Conservation (phyloP, 176 grass and related monocot species). For the Bromus sterilis region DNA sequence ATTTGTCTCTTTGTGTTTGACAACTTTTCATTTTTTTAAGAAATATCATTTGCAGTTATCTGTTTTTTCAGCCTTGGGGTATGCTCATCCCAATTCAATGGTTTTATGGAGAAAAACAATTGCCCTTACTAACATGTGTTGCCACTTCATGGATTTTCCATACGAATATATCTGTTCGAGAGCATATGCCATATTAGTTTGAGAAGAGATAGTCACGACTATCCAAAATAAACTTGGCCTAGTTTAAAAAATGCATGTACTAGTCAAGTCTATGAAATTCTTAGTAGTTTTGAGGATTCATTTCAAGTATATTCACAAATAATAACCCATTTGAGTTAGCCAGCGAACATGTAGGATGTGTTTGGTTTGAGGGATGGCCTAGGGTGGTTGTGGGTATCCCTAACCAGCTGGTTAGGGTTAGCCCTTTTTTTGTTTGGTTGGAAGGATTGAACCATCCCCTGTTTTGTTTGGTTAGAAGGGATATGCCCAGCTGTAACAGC, state of each 20-base stretch:
- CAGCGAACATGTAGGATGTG: not conserved
- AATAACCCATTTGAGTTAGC: not conserved
- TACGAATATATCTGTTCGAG: conserved; percentile 11
- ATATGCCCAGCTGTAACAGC: too few relatives aligned
- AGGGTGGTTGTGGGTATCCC: too few relatives aligned
- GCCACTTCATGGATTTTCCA: conserved; percentile 57
- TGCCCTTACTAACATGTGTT: conserved; percentile 38
- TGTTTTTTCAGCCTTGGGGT: conserved; percentile 38
- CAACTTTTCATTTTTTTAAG: too few relatives aligned
- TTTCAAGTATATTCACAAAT: not conserved
- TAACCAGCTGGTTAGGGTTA: too few relatives aligned
- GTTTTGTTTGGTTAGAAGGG: too few relatives aligned
- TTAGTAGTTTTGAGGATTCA: not conserved
- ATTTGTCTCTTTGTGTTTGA: too few relatives aligned
- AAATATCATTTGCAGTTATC: too few relatives aligned
- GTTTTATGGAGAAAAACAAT: conserved; percentile 60
- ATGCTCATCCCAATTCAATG: conserved; percentile 50
- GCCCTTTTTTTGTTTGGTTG: too few relatives aligned
- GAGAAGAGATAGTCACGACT: not conserved
- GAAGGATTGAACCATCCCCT: too few relatives aligned
- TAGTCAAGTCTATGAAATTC: not conserved
- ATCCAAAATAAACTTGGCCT: not conserved
- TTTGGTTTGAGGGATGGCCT: too few relatives aligned
- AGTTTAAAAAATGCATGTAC: not conserved
- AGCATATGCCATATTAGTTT: conserved; percentile 7